Conservation (phyloP, 129 eudicot genomes). For the Ambrosia trifida region DNA sequence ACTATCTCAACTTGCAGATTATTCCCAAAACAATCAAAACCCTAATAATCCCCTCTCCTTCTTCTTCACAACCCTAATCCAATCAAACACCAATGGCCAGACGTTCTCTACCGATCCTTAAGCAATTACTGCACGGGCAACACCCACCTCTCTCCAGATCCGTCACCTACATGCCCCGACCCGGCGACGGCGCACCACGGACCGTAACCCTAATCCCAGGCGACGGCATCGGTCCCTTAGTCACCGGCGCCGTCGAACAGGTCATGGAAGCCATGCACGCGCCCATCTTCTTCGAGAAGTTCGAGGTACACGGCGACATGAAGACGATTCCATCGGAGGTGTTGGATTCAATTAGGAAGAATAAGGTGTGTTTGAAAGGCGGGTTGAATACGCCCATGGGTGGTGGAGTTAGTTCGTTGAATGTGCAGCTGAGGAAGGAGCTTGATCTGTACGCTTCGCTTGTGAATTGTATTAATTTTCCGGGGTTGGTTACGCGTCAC, state of each 20-base stretch:
- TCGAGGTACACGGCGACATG: slow-evolving; percentile 83
- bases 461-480: slow-evolving; percentile 76
- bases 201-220: slow-evolving; percentile 89
- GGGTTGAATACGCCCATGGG: slow-evolving; percentile 90
- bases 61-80: neutral
- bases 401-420: slow-evolving; percentile 89
- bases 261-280: slow-evolving; percentile 99
- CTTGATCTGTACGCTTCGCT: slow-evolving; percentile 86
- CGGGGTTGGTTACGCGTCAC: slow-evolving; percentile 76
- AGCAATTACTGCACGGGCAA: slow-evolving; percentile 30
- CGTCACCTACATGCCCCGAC: slow-evolving; percentile 98
- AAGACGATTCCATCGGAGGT: slow-evolving; percentile 59
- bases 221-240: slow-evolving; percentile 88
- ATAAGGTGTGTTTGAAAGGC: slow-evolving; percentile 88
- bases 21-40: slow-evolving; percentile 24
- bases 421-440: slow-evolving; percentile 76
- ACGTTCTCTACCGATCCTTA: slow-evolving; percentile 50
- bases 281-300: slow-evolving; percentile 77
- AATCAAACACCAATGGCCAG: slow-evolving; percentile 36
- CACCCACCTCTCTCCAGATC: slow-evolving; percentile 48
- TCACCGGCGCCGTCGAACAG: slow-evolving; percentile 88
- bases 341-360: slow-evolving; percentile 68
- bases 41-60: slow-evolving; percentile 19
- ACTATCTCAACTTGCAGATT: slow-evolving; percentile 17
- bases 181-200: slow-evolving; percentile 90